phyloP scores from a whole-genome alignment of 2,329 filamentous ascomycete genomes.

The Daldinia sp. region DNA sequence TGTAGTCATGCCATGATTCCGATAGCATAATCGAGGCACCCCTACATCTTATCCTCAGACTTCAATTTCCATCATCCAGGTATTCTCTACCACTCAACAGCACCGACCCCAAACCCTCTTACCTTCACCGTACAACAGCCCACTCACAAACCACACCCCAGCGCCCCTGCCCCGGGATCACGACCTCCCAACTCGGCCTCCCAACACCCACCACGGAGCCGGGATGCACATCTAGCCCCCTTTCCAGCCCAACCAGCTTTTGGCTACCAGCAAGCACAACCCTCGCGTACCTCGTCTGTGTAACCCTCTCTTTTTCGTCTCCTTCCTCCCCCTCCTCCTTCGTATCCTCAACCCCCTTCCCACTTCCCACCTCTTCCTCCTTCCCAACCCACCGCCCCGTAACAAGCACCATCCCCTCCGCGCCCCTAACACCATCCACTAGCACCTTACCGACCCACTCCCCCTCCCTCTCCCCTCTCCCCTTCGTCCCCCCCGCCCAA shows the following conservation, averaged over 20 bases:
- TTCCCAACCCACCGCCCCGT: constrained; percentile 23
- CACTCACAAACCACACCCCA: constrained; percentile 52
- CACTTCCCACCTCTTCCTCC: not conserved
- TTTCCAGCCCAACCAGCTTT: constrained; percentile 42
- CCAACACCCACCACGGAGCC: constrained; percentile 47
- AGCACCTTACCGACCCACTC: constrained; percentile 38
- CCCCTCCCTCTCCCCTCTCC: constrained; percentile 21
- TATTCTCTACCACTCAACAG: too few species aligned
- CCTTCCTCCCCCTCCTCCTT: too few species aligned
- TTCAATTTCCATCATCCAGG: too few species aligned
- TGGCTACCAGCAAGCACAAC: constrained; percentile 44
- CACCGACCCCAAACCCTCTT: too few species aligned
- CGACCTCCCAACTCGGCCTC: constrained; percentile 50
- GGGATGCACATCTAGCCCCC: constrained; percentile 38
- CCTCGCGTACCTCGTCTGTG: constrained; percentile 8
- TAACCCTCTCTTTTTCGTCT: not conserved
- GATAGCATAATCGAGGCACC: too few species aligned
- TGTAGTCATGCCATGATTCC: too few species aligned
- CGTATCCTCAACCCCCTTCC: too few species aligned
- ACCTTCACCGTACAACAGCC: constrained; percentile 39
- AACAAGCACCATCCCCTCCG: constrained; percentile 45
- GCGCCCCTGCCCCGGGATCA: constrained; percentile 42
- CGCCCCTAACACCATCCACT: constrained; percentile 40
- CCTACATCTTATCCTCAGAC: too few species aligned
- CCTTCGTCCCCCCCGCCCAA: constrained; percentile 43